A percentile compares a stretch with the other conserved stretches of the same genome.
These are phyloP conservation scores for Penicillium mononematosum DNA, from an alignment of 495 filamentous ascomycete genomes.

Conservation along the genomic window DNA sequence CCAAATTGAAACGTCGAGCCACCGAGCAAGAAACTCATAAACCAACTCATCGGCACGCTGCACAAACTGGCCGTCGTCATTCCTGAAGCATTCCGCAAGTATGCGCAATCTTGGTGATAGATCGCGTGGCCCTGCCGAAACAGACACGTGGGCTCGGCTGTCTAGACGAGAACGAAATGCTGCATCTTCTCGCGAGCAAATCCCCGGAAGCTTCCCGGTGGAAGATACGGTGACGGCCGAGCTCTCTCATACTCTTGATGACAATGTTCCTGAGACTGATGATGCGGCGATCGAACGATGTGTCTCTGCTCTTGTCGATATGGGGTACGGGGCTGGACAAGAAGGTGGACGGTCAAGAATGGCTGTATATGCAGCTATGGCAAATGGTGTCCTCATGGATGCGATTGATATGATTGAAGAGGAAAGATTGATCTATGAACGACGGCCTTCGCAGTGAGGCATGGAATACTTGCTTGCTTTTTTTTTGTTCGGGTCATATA, in stretches of 20 bases:
- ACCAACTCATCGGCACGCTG: slow-evolving; percentile 14
- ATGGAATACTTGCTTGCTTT: slow-evolving; percentile 8
- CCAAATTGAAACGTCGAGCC: slow-evolving; percentile 20
- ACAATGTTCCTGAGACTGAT: neutral
- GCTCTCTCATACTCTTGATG: neutral
- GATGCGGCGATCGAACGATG: slow-evolving; percentile 43
- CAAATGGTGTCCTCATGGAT: slow-evolving; percentile 44
- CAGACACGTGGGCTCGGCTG: slow-evolving; percentile 22
- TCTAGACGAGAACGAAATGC: slow-evolving; percentile 23
- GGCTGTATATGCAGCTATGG: slow-evolving; percentile 52
- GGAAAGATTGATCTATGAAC: slow-evolving; percentile 49
- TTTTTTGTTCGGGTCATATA: slow-evolving; percentile 6
- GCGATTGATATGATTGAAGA: slow-evolving; percentile 61
- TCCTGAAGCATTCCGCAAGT: slow-evolving; percentile 19
- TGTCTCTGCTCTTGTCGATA: slow-evolving; percentile 42
- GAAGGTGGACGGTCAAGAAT: slow-evolving; percentile 47
- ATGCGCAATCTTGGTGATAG: slow-evolving; percentile 26
- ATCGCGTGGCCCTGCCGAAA: slow-evolving; percentile 11
- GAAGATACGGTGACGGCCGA: slow-evolving; percentile 22
- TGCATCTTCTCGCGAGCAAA: slow-evolving; percentile 18
- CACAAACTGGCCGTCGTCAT: neutral
- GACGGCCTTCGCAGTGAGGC: slow-evolving; percentile 21
- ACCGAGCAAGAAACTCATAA: slow-evolving; percentile 16
- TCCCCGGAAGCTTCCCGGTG: slow-evolving; percentile 32
- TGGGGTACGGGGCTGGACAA: slow-evolving; percentile 50